Base-by-base conservation (phyloP, 1,284 basidiomycete genomes). In the Lignosus rhinocerotis region DNA sequence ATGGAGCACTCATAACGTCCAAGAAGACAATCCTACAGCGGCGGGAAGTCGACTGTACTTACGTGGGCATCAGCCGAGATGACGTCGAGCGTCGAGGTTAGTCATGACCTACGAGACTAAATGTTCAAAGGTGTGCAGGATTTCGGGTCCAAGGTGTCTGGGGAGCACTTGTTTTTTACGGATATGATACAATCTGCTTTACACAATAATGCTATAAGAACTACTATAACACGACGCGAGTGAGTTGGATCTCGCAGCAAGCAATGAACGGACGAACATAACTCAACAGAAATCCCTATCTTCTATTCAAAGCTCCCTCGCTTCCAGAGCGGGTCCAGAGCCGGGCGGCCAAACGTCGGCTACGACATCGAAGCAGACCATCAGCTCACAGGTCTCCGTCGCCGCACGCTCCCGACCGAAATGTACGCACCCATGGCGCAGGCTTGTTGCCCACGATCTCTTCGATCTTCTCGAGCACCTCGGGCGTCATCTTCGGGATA, bases 381-480 rank as follows among this genome's bases (percentile, higher is more conserved):
- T 30, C n/a, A 43, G 19, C 6, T 9, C 16, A 38, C 16, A 38
- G 34, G 9, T 36, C 34, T 25, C 1, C 16, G 25, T 33, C 11
- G 10, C 34, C 14, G 19, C 32, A 30, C 32, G 21, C 21, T 17
- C 31, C 16, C 5, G 10, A 3, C 2, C 30, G 3, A 41, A 21
- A 7, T 17, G 33, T 58, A 68, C 73, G 50, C 54, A 78, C 76
- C 55, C 62, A 57, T 19, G 69, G 61, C 25, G 62, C 68, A 19
- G 82, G 82, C 65, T 76, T 78, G 64, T 80, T 83, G 3, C 75
- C 78, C 56, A 91, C 71, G 51, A 92, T 86, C 44, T 76, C 73
- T 65, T 91, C 88, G 59, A 92, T 87, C 75, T 83, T 82, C 56
- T 78, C 77, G 69, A 87, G 70, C 32, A 91, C 74, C 59, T 84